Evolutionary conservation across 805 yeast genomes (phyloP).

Genomic region (Kodamaea sagamina): DNA sequence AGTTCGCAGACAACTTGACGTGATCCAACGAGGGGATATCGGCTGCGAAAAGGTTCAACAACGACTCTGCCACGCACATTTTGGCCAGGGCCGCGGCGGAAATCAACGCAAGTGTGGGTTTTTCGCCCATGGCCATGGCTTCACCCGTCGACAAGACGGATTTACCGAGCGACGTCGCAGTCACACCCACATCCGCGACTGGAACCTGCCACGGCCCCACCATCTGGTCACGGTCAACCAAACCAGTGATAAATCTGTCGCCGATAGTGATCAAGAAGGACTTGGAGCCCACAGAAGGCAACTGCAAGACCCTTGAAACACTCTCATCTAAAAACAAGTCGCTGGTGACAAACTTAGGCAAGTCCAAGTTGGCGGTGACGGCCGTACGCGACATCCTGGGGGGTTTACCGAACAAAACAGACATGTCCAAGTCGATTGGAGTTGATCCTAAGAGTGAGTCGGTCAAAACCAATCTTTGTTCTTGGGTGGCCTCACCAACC

Average conservation of each 20-base stretch:
- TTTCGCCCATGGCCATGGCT: conserved; percentile 96
- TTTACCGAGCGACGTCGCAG: conserved; percentile 85
- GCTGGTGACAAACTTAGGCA: conserved; percentile 42
- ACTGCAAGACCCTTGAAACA: conserved; percentile 73
- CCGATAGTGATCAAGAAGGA: conserved; percentile 96
- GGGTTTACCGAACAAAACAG: conserved; percentile 92
- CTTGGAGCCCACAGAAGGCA: conserved; percentile 95
- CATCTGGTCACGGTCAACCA: conserved; percentile 96
- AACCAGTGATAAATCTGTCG: conserved; percentile 96
- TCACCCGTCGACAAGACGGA: conserved; percentile 80
- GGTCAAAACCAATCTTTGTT: conserved; percentile 76
- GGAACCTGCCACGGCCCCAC: conserved; percentile 99
- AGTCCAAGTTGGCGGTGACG: conserved; percentile 56
- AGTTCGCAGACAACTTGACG: conserved; percentile 90
- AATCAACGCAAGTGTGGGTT: conserved; percentile 85
- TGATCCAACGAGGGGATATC: conserved; percentile 73
- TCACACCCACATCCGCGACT: conserved; percentile 97
- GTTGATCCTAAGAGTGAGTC: conserved; percentile 77
- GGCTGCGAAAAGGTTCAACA: conserved; percentile 86
- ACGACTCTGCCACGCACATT: conserved; percentile 93
- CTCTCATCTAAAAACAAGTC: conserved; percentile 59
- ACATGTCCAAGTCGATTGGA: conserved; percentile 95
- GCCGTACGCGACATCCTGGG: conserved; percentile 90
- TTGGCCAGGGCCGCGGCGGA: conserved; percentile 90
- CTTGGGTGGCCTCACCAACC: conserved; percentile 91